Base-by-base conservation (phyloP, 192 early-diverging fungal genomes). In the Linderina pennispora region DNA sequence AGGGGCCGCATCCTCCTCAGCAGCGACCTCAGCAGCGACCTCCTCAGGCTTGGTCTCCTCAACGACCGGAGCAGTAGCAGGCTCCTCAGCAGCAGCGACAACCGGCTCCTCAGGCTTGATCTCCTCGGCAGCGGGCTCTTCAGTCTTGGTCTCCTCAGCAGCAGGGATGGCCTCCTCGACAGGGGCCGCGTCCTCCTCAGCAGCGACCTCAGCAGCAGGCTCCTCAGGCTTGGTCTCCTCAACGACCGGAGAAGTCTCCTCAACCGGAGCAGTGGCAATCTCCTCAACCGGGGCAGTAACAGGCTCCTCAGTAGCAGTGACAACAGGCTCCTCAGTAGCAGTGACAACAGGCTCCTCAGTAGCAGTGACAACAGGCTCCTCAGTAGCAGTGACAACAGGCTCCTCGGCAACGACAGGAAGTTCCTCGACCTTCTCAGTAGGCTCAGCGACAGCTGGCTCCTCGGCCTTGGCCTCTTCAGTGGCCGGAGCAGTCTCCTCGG, bases 51-150 rank as follows among this genome's bases (percentile, higher is more conserved):
- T 25, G 25, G 37, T 13, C 8, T 40, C 37, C 18, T 41, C 50
- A 43, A 20, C 40, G n/a, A n/a, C n/a, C n/a, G n/a, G n/a, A 20
- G 23, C 33, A 3, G 40, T 8, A 14, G 22, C 60, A 22, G 40
- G 71, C 14, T 51, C 48, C 40, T 50, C 48, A 9, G n/a, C 28
- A 34, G 26, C 40, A 24, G 50, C 24, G 11, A 9, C 38, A 2
- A 14, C 48, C 8, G 4, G 4, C 28, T 40, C 43, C n/a, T 46
- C 48, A 34, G 4, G 15, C 20, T 16, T 31, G 5, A 5, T 11
- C 28, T 31, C 28, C 28, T 31, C 28, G 11, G 28, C 28, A 31
- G n/a, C n/a, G n/a, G 28, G 5, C 28, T 31, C 28, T 11, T 31
- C 28, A 31, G 28, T n/a, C n/a, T n/a, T n/a, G n/a, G n/a, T n/a